These are phyloP conservation scores for Eremothecium cymbalariae DNA, from an alignment of 1,139 yeast species.

Conservation along the genomic window DNA sequence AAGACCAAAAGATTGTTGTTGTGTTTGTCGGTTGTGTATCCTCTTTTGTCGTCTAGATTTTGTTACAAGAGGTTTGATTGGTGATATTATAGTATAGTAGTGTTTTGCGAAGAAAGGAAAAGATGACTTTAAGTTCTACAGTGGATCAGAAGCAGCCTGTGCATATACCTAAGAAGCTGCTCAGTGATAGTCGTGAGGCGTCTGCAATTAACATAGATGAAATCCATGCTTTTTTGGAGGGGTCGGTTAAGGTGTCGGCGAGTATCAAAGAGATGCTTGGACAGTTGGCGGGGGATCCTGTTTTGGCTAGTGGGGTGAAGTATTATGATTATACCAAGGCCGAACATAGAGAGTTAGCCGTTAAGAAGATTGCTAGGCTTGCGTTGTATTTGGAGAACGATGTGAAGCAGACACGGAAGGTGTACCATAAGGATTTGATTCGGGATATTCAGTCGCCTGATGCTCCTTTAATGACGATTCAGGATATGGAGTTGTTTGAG, in stretches of 20 bases:
- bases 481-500: constrained; percentile 36
- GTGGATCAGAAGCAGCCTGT: constrained; percentile 19
- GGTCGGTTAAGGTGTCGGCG: constrained; percentile 42
- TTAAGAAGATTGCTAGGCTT: constrained; percentile 42
- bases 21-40: neutral
- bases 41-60: neutral
- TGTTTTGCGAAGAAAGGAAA: neutral
- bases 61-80: neutral
- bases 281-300: constrained; percentile 47
- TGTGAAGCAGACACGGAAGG: constrained; percentile 22
- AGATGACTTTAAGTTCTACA: constrained; percentile 27
- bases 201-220: constrained; percentile 43
- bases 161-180: constrained; percentile 26
- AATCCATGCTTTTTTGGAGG: constrained; percentile 48
- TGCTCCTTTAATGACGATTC: constrained; percentile 17
- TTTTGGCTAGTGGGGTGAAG: constrained; percentile 41
- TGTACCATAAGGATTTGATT: constrained; percentile 22
- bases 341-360: constrained; percentile 45
- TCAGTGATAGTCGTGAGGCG: constrained; percentile 43
- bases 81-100: neutral
- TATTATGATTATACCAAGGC: constrained; percentile 48
- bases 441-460: constrained; percentile 20
- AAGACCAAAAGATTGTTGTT: neutral
- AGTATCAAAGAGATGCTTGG: constrained; percentile 42
- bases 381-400: constrained; percentile 46